These are phyloP conservation scores for Caryopteris hybrid DNA, from an alignment of 305 asterid genomes.

Conservation along the genomic window DNA sequence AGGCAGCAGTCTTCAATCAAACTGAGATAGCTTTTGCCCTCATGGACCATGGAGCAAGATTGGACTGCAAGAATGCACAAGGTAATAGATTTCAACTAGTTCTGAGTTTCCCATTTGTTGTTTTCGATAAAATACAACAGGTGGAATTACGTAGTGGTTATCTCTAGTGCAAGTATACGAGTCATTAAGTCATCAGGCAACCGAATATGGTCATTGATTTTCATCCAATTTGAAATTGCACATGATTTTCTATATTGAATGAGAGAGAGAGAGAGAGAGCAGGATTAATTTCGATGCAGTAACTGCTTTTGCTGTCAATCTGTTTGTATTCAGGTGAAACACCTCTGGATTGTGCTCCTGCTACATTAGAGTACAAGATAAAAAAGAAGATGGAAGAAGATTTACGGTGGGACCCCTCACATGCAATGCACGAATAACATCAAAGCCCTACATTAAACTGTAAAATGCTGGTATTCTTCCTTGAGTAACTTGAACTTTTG, in stretches of 20 bases:
- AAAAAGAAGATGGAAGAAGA: constrained; percentile 65
- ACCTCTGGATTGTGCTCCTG: constrained; percentile 95
- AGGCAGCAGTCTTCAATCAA: constrained; percentile 93
- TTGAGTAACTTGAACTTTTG: constrained; percentile 4
- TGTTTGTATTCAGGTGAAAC: constrained; percentile 67
- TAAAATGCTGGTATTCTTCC: constrained; percentile 1
- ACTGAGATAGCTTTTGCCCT: constrained; percentile 88
- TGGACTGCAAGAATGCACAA: constrained; percentile 74
- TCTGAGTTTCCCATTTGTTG: constrained; percentile 6
- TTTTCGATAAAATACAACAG: too few relatives aligned
- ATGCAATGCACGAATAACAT: constrained; percentile 16
- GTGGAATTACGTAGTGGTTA: constrained; percentile 4
- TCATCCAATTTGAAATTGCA: neutral
- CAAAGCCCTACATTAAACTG: constrained; percentile 2
- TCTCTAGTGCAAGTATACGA: constrained; percentile 6
- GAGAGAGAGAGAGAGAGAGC: neutral
- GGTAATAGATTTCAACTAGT: constrained; percentile 40
- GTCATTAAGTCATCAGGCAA: constrained; percentile 1
- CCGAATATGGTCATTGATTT: constrained; percentile 3
- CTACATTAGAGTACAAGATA: constrained; percentile 86
- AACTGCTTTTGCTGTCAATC: constrained; percentile 1
- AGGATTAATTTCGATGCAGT: neutral
- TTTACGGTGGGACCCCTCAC: constrained; percentile 15
- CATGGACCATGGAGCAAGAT: constrained; percentile 76
- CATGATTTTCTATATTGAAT: neutral